Percentiles rank a stretch among this genome's conserved stretches.
These are phyloP conservation scores for Metschnikowia proteae DNA, from an alignment of 805 yeast genomes.

Conservation along the genomic window DNA sequence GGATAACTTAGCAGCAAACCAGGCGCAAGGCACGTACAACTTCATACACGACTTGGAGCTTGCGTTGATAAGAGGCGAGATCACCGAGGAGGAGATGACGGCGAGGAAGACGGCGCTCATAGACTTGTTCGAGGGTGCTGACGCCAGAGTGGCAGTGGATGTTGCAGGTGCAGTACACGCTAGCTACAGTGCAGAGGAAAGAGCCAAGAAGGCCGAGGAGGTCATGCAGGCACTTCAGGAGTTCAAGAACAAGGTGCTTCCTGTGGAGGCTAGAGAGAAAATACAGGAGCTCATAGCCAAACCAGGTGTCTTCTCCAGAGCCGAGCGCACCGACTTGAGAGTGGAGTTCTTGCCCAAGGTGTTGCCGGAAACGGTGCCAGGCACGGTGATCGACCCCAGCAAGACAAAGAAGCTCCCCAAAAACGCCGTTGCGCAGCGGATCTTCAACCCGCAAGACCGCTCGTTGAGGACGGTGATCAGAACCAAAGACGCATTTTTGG, in stretches of 20 bases:
- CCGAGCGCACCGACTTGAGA: conserved; percentile 38
- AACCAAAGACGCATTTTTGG: conserved; percentile 46
- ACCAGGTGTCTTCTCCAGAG: conserved; percentile 37
- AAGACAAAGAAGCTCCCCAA: conserved; percentile 45
- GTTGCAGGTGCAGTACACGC: conserved; percentile 38
- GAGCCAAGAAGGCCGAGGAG: conserved; percentile 20
- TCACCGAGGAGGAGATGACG: conserved; percentile 25
- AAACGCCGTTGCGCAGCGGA: conserved; percentile 46
- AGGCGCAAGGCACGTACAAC: conserved; percentile 53
- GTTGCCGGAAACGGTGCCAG: conserved; percentile 46
- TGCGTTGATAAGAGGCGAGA: conserved; percentile 34
- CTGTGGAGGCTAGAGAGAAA: conserved; percentile 36
- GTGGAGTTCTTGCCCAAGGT: conserved; percentile 53
- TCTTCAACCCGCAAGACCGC: conserved; percentile 58
- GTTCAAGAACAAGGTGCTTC: conserved; percentile 24
- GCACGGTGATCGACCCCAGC: conserved; percentile 34
- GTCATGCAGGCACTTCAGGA: conserved; percentile 20
- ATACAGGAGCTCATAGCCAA: conserved; percentile 43
- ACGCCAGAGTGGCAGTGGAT: conserved; percentile 44
- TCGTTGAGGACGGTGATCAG: conserved; percentile 52
- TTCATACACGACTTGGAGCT: conserved; percentile 44
- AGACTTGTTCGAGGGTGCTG: conserved; percentile 37
- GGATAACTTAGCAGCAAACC: conserved; percentile 52
- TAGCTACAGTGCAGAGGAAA: conserved; percentile 32
- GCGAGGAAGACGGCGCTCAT: conserved; percentile 28